These are phyloP conservation scores for Leccinellum rugosiceps DNA, from an alignment of 768 basidiomycete genomes.

Conservation along the genomic window DNA sequence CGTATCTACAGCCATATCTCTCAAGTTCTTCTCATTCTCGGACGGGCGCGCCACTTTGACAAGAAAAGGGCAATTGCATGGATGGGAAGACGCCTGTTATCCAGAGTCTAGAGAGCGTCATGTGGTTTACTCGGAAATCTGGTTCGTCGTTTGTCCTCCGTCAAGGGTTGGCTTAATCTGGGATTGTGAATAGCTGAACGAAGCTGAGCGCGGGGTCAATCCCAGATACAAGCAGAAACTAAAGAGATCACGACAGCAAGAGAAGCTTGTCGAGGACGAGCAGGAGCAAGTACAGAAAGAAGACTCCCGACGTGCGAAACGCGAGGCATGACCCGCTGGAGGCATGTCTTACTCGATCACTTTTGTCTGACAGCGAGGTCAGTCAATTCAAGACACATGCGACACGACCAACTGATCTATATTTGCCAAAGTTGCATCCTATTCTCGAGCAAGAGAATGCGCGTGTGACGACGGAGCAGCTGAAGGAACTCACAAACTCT, in stretches of 20 bases:
- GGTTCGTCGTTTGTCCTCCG: slow-evolving; percentile 46
- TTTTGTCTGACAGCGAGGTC: slow-evolving; percentile 88
- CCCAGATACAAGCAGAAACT: slow-evolving; percentile 98
- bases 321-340: slow-evolving; percentile 79
- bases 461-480: slow-evolving; percentile 94
- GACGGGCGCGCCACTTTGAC: slow-evolving; percentile 92
- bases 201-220: slow-evolving; percentile 95
- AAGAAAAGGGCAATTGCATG: slow-evolving; percentile 27
- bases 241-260: slow-evolving; percentile 92
- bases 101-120: slow-evolving; percentile 78
- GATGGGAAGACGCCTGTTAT: slow-evolving; percentile 70
- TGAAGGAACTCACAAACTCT: slow-evolving; percentile 82
- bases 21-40: slow-evolving; percentile 59
- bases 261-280: slow-evolving; percentile 99
- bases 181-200: slow-evolving; percentile 65
- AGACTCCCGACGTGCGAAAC: slow-evolving; percentile 81
- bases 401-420: not conserved
- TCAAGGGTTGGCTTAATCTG: not conserved
- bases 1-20: too few species aligned
- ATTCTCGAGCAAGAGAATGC: slow-evolving; percentile 64
- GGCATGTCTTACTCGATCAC: slow-evolving; percentile 71
- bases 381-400: slow-evolving; percentile 4
- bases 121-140: slow-evolving; percentile 91
- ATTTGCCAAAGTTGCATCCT: slow-evolving; percentile 49
- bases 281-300: slow-evolving; percentile 96